These are phyloP conservation scores for Pseudocercospora musae DNA, from an alignment of 2,329 filamentous ascomycete genomes.

Conservation along the genomic window DNA sequence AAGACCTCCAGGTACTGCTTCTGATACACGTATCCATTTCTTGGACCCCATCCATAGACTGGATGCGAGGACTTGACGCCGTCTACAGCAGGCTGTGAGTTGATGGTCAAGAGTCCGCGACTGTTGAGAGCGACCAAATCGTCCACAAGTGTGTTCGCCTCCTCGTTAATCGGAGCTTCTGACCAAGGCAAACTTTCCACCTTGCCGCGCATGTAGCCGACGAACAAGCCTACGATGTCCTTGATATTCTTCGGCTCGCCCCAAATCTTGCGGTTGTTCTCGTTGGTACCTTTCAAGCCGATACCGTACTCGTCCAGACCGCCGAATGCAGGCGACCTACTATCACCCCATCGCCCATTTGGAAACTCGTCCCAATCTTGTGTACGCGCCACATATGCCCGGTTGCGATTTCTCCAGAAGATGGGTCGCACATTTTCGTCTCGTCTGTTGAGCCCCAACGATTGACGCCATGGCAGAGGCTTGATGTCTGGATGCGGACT, in stretches of 20 bases:
- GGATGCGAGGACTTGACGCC: slow-evolving; percentile 84
- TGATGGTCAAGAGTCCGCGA: slow-evolving; percentile 88
- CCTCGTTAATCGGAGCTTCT: slow-evolving; percentile 77
- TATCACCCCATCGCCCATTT: slow-evolving; percentile 98
- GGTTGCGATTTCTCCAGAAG: slow-evolving; percentile 97
- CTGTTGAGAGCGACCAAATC: slow-evolving; percentile 79
- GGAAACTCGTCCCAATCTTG: slow-evolving; percentile 99
- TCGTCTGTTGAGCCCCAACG: slow-evolving; percentile 79
- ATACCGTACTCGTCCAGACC: slow-evolving; percentile 93
- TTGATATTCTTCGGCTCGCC: slow-evolving; percentile 75
- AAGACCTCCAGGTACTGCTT: slow-evolving; percentile 95
- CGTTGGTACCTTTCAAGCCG: slow-evolving; percentile 88
- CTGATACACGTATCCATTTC: slow-evolving; percentile 95
- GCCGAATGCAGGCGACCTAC: slow-evolving; percentile 91
- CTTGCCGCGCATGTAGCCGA: slow-evolving; percentile 77
- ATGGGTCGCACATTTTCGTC: slow-evolving; percentile 96
- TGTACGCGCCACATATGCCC: slow-evolving; percentile 90
- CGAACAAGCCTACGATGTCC: slow-evolving; percentile 80
- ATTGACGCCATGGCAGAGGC: slow-evolving; percentile 93
- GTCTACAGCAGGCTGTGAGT: slow-evolving; percentile 93
- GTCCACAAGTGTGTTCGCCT: slow-evolving; percentile 73
- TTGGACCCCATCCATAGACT: slow-evolving; percentile 88
- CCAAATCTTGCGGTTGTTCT: slow-evolving; percentile 94
- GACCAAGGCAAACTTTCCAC: slow-evolving; percentile 89
- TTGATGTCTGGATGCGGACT: slow-evolving; percentile 48